Percentiles rank a stretch among this genome's conserved stretches.
phyloP scores from a whole-genome alignment of 1,284 basidiomycete genomes.

The Malassezia dermatis region DNA sequence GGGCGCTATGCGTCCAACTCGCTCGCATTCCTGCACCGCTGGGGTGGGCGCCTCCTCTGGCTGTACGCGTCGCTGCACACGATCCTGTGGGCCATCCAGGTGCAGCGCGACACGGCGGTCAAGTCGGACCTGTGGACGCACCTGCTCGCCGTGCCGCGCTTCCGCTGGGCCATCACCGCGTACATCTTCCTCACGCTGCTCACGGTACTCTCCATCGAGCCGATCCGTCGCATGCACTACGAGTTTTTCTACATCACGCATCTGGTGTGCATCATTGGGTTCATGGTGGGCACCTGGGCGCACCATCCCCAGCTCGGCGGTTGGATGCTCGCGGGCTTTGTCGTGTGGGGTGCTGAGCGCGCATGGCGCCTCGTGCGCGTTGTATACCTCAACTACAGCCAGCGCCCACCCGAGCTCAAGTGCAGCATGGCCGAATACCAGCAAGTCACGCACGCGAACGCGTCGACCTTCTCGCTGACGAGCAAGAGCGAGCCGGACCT shows the following conservation, averaged over 20 bases:
- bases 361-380: constrained; percentile 2
- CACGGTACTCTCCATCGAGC: constrained; percentile 57
- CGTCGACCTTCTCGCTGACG: neutral
- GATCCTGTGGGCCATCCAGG: constrained; percentile 64
- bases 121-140: constrained; percentile 56
- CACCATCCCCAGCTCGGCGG: constrained; percentile 55
- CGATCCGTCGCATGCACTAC: constrained; percentile 61
- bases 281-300: constrained; percentile 40
- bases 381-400: constrained; percentile 12
- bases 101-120: constrained; percentile 53
- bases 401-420: neutral
- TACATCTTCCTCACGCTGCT: constrained; percentile 63
- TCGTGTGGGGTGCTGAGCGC: constrained; percentile 55
- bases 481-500: neutral
- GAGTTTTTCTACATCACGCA: constrained; percentile 68
- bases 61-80: constrained; percentile 61
- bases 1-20: constrained; percentile 68
- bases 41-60: constrained; percentile 66
- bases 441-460: neutral
- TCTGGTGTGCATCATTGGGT: constrained; percentile 51
- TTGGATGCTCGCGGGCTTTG: constrained; percentile 55
- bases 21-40: constrained; percentile 62
- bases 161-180: constrained; percentile 64
- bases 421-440: neutral
- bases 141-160: constrained; percentile 61